Evolutionary conservation across 2,329 filamentous ascomycete genomes (phyloP).

Genomic region (Colletotrichum noveboracense): DNA sequence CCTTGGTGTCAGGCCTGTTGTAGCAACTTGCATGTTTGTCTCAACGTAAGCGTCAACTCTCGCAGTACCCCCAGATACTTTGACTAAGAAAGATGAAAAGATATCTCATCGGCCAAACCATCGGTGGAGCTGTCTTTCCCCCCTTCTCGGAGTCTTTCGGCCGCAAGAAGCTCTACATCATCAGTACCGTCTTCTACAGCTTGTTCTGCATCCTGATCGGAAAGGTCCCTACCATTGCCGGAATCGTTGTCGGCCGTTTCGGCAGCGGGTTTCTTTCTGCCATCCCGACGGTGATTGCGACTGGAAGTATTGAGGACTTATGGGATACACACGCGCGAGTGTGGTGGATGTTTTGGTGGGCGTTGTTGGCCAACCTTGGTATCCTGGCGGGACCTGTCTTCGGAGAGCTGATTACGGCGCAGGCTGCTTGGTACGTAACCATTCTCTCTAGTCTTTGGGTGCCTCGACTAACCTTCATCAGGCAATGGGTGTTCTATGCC

Average conservation of each 20-base stretch:
- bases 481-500: constrained; percentile 2
- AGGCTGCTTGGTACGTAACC: not conserved
- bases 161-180: constrained; percentile 3
- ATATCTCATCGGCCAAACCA: constrained; percentile 2
- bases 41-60: not conserved
- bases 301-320: constrained; percentile 1
- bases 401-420: not conserved
- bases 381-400: not conserved
- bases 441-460: fast-evolving
- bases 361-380: not conserved
- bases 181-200: not conserved
- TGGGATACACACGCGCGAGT: not conserved
- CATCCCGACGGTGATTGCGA: not conserved
- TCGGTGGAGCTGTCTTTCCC: not conserved
- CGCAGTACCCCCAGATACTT: fast-evolving
- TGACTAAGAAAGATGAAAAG: not conserved
- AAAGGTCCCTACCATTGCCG: not conserved
- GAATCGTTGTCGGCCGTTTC: not conserved
- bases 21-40: constrained; percentile 1
- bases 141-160: constrained; percentile 7
- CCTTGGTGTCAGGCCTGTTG: not conserved
- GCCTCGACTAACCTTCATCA: not conserved
- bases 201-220: not conserved
- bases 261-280: not conserved
- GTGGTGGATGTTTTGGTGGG: constrained; percentile 9